Base-by-base conservation (phyloP, 106 monocot species). In the Dioscorea zingiberensis region DNA sequence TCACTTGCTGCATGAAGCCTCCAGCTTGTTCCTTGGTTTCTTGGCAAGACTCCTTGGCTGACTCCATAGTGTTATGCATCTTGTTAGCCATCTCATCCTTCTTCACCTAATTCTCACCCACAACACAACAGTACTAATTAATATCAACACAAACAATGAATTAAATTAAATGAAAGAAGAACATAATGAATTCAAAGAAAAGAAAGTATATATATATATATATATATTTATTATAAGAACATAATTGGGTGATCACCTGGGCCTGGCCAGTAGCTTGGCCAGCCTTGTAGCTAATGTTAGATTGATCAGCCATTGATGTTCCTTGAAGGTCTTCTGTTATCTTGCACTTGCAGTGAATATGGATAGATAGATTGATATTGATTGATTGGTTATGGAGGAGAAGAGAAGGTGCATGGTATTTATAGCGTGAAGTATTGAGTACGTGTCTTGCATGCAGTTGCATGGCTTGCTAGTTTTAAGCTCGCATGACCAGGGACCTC, bases 241-340 rank as follows among this genome's bases (percentile, higher is more conserved):
- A 19, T 16, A 51, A 8, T 7, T 47, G 46, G 46, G 9, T 47
- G 46, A 7, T 71, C 27, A 60, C 80, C 80, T 80, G 80, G 28
- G 78, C 78, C 15, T 78, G 78, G 55, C 78, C 78, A 13, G 55
- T 67, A 45, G 63, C 67, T 27, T 78, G 60, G 47, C 78, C 78
- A 17, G 67, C 72, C 68, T 73, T 28, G 60, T 55, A 73, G 45
- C 62, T 73, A 2, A 78, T 67, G 28, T 72, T 55, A 1, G 55
- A 46, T 12, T 49, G 59, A 18, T 78, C 63, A 4, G 72, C 72
- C 78, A 73, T 78, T 26, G 28, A 51, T 62, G 24, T 2, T 69
- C 5, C 14, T 59, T 14, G n/a, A n/a, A n/a, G n/a, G n/a, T 44
- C 30, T 10, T 62, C 28, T 16, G 25, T 16, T 3, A 3, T 62